Evolutionary conservation across 257 asterid species (phyloP), one percentile per base, ranked within the genome.

Genomic region (Ocimum tenuiflorum): DNA sequence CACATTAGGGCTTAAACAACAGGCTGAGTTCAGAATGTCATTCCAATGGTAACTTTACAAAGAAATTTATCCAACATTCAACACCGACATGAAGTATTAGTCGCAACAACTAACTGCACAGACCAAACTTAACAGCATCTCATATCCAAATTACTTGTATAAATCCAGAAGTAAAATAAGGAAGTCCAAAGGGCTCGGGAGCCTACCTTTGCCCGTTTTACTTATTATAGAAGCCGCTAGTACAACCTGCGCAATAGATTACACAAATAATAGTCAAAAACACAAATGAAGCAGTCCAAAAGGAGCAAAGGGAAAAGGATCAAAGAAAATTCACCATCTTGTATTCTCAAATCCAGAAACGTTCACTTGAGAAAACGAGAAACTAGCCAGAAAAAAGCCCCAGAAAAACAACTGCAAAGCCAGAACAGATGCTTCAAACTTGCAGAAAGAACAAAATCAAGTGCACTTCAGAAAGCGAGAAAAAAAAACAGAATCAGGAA

Each of bases 171-270:
- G 46, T 38, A 65, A 10, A 4, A 66, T 17, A 33, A 1, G 27
- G 0, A 39, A 23, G 1, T 58, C 3, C 61, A 61, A 75, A 43
- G 3, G 39, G 42, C 42, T 35, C 45, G 31, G 47, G 60, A 75
- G 65, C 84, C 54, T 70, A 88, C 98, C 95, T 85, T 87, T 88
- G 63, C 98, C 98, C 29, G 98, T 82, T 86, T 91, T 91, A 70
- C 81, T 83, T 20, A 81, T 83, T 48, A 91, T 85, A 10, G 95
- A 86, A 51, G 96, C 96, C 41, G 96, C 95, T 2, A 91, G 91
- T 65, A 91, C 95, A 69, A 89, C 98, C 98, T 91, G 86, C 79
- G 74, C 60, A 41, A 52, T 6, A 47, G 22, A 61, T 55, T 51
- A 13, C 50, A 54, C 17, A 45, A 27, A 60, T 22, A 65, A 54